These are phyloP conservation scores for Vitis riparia DNA, from an alignment of 164 flowering plant genomes.

Conservation along the genomic window DNA sequence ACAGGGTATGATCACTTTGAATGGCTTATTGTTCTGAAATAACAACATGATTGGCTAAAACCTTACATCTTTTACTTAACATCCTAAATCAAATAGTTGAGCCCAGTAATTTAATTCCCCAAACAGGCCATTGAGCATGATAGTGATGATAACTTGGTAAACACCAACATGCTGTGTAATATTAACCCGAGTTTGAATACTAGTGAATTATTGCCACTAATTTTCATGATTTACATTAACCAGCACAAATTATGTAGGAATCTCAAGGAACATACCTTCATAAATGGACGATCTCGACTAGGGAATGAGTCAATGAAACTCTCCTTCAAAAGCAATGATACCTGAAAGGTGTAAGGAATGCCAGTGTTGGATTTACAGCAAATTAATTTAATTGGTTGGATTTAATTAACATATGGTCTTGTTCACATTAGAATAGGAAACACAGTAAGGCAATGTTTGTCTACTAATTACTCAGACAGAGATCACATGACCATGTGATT, in stretches of 20 bases:
- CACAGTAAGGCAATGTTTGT: not conserved
- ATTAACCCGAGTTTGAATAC: too few species aligned
- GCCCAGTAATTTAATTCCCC: too few species aligned
- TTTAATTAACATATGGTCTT: not conserved
- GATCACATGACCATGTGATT: not conserved
- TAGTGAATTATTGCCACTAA: too few species aligned
- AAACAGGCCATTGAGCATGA: too few species aligned
- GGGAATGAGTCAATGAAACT: conserved; percentile 96
- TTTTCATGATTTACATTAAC: not conserved
- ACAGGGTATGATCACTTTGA: too few species aligned
- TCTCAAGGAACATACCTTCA: conserved; percentile 61
- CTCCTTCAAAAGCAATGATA: conserved; percentile 92
- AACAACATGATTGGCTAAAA: too few species aligned
- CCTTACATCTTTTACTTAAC: too few species aligned
- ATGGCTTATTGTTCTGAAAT: too few species aligned
- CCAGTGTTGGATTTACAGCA: not conserved
- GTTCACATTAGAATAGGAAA: too few species aligned
- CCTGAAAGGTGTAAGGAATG: conserved; percentile 40
- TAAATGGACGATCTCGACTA: conserved; percentile 82
- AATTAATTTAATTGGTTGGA: not conserved
- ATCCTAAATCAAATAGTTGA: too few species aligned
- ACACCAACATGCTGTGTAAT: too few species aligned
- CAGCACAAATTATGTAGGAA: not conserved
- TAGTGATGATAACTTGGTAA: too few species aligned
- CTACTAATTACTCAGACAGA: not conserved